A percentile compares a stretch with the other conserved stretches of the same genome.
These are phyloP conservation scores for Aegilops umbellulata DNA, from an alignment of 176 grass and related monocot genomes.

Conservation along the genomic window DNA sequence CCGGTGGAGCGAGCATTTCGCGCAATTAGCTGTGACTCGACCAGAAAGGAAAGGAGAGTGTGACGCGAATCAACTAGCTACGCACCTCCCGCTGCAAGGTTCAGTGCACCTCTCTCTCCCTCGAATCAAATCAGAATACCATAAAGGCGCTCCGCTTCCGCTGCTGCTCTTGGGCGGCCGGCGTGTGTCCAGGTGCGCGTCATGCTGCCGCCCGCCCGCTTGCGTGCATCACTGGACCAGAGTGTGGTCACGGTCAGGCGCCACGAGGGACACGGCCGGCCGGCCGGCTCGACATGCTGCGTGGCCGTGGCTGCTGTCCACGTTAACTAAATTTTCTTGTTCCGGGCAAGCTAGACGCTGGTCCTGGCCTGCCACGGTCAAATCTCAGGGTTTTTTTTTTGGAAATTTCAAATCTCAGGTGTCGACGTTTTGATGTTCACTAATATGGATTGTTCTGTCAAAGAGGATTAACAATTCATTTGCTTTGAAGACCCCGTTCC, in stretches of 20 bases:
- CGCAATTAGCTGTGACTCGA: neutral
- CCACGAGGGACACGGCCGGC: neutral
- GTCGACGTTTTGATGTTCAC: too few species aligned
- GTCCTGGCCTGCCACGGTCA: too few species aligned
- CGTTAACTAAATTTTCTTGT: neutral
- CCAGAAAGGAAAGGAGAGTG: neutral
- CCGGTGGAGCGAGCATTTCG: neutral
- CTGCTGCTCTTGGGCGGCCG: neutral
- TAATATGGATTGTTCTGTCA: too few species aligned
- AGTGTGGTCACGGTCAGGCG: neutral
- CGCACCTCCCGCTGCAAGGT: neutral
- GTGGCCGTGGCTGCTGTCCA: neutral
- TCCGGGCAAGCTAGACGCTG: too few species aligned
- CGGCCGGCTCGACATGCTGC: neutral
- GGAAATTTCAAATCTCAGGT: too few species aligned
- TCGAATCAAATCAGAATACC: neutral
- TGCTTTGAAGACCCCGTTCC: too few species aligned
- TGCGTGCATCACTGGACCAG: neutral
- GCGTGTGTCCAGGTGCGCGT: conserved; percentile 1
- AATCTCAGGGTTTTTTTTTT: too few species aligned
- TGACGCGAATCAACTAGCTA: neutral
- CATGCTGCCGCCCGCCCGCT: neutral
- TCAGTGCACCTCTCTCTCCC: neutral
- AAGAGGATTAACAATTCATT: too few species aligned
- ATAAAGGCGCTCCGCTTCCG: neutral